These are phyloP conservation scores for Spinacia oleracea DNA, from an alignment of 179 eudicot species.

Conservation along the genomic window DNA sequence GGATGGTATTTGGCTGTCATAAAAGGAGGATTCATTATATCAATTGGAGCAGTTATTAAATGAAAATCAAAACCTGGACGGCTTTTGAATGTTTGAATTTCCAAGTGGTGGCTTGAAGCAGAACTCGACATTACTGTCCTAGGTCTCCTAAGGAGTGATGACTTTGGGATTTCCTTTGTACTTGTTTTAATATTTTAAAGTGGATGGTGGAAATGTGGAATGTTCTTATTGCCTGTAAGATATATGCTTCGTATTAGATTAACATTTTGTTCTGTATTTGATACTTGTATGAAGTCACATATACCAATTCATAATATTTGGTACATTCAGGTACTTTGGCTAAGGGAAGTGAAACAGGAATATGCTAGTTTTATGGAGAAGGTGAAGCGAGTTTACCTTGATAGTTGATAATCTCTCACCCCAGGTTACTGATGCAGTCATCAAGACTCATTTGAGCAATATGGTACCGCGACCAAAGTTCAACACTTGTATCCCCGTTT, in stretches of 20 bases:
- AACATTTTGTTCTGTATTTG: not conserved
- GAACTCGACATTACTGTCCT: not conserved
- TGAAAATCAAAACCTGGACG: too few species aligned
- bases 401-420: too few species aligned
- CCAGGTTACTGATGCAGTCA: conserved; percentile 48
- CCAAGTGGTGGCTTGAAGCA: too few species aligned
- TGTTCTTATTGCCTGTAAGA: not conserved
- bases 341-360: conserved; percentile 30
- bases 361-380: conserved; percentile 55
- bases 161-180: not conserved
- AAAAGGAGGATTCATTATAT: not conserved
- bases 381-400: too few species aligned
- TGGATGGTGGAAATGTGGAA: not conserved
- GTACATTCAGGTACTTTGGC: conserved; percentile 4
- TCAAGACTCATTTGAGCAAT: conserved; percentile 58
- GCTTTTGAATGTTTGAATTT: too few species aligned
- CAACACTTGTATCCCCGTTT: too few species aligned
- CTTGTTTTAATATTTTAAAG: not conserved
- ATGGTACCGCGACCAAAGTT: conserved; percentile 43
- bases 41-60: too few species aligned
- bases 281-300: not conserved
- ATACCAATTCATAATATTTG: not conserved
- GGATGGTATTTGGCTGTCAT: not conserved
- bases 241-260: not conserved
- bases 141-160: not conserved